A percentile compares a stretch with the other conserved stretches of the same genome.
These are phyloP conservation scores for Alternaria postmessia DNA, from an alignment of 2,329 filamentous ascomycete species.

Conservation along the genomic window DNA sequence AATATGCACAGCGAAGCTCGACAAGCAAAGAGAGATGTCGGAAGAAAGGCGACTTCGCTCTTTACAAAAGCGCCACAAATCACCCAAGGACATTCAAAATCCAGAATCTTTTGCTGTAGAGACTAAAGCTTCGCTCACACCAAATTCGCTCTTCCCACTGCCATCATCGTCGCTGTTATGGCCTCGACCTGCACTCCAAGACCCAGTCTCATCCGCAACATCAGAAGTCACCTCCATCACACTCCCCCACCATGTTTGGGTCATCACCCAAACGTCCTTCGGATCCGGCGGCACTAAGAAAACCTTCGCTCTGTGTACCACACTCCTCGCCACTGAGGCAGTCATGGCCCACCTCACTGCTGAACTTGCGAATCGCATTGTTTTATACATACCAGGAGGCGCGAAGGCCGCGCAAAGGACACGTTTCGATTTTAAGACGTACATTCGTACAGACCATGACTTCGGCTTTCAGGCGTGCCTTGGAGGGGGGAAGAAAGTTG, in stretches of 20 bases:
- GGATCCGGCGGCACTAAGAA: neutral
- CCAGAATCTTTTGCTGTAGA: neutral
- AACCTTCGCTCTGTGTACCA: neutral
- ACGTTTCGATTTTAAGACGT: neutral
- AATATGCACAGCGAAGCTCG: neutral
- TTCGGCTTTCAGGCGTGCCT: neutral
- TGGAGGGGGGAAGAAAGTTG: neutral
- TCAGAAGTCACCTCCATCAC: too few relatives aligned
- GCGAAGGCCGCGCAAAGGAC: neutral
- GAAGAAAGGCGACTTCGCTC: neutral
- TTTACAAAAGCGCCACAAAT: neutral
- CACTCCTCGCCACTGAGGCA: neutral
- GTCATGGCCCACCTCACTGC: neutral
- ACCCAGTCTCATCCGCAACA: neutral
- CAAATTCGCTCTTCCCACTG: neutral
- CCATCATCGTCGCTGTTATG: neutral
- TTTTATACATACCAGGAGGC: neutral
- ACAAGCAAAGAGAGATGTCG: neutral
- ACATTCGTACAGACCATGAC: neutral
- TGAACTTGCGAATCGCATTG: neutral
- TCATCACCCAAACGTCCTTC: neutral
- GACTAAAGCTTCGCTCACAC: neutral
- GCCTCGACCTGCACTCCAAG: too few relatives aligned
- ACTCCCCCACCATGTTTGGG: neutral
- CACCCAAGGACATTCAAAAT: too few relatives aligned